These are phyloP conservation scores for Cystobasidium onofrii DNA, from an alignment of 768 basidiomycete species.

Conservation along the genomic window DNA sequence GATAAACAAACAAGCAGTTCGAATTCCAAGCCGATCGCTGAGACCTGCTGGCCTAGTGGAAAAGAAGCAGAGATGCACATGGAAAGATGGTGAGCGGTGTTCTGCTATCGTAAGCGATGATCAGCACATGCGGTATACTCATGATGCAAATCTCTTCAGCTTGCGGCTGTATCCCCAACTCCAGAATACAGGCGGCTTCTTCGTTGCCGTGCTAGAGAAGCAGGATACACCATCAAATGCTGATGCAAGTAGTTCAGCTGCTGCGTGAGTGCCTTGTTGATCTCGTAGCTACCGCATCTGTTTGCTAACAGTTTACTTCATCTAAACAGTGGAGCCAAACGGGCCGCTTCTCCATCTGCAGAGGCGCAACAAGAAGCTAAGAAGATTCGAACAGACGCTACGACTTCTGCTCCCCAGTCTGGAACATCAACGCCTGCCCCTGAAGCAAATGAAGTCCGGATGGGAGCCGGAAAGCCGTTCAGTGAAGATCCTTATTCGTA, in stretches of 20 bases:
- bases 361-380: constrained; percentile 46
- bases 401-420: background rate
- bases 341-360: constrained; percentile 25
- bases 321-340: constrained; percentile 14
- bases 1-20: constrained; percentile 42
- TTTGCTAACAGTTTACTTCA: background rate
- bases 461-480: constrained; percentile 50
- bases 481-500: constrained; percentile 90
- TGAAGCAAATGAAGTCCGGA: constrained; percentile 38
- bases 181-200: constrained; percentile 95
- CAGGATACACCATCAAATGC: constrained; percentile 10
- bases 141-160: no score
- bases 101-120: no score
- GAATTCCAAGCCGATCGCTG: constrained; percentile 51
- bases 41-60: constrained; percentile 69
- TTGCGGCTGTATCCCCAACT: constrained; percentile 87
- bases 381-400: constrained; percentile 52
- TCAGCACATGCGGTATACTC: no score
- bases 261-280: background rate
- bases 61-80: constrained; percentile 59
- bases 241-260: constrained; percentile 20
- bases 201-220: constrained; percentile 71
- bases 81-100: constrained; percentile 59
- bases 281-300: no score
- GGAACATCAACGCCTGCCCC: background rate